Conservation (phyloP, 1,284 basidiomycete species). For the Puccinia polysora region DNA sequence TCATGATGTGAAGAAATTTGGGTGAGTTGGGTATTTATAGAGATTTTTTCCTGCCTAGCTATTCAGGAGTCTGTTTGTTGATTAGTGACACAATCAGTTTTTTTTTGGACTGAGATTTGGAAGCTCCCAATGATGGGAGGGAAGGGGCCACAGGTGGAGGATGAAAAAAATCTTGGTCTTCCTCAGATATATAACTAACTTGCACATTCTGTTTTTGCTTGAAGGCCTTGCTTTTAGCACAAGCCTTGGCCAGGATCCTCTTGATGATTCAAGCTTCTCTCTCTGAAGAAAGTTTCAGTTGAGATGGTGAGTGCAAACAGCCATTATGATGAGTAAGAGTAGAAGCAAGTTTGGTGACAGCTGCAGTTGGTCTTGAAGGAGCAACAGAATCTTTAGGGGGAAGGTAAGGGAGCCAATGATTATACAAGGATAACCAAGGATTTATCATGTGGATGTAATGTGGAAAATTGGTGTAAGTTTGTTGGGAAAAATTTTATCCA, state of each 20-base stretch:
- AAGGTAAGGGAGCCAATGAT: not conserved
- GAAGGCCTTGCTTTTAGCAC: constrained; percentile 8
- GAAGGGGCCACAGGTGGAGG: not conserved
- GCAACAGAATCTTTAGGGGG: not conserved
- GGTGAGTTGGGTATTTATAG: not conserved
- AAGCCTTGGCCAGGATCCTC: constrained; percentile 28
- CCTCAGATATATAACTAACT: constrained; percentile 15
- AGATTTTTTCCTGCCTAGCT: not conserved
- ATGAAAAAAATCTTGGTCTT: not conserved
- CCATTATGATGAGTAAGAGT: not conserved
- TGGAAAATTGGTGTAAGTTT: not conserved
- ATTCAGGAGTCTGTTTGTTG: not conserved
- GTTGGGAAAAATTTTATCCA: constrained; percentile 6
- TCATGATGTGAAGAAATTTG: not conserved
- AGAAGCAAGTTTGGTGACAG: constrained; percentile 16
- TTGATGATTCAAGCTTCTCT: constrained; percentile 36
- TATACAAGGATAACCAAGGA: constrained; percentile 17
- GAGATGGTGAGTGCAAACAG: constrained; percentile 24
- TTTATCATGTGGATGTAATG: not conserved
- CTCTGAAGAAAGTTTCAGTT: constrained; percentile 33
- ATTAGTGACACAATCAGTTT: not conserved
- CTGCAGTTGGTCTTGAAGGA: constrained; percentile 34
- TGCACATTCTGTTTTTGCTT: not conserved
- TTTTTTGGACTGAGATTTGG: not conserved
- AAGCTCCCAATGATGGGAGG: not conserved